Percentiles rank a stretch among this genome's conserved stretches.
phyloP scores from a whole-genome alignment of 768 basidiomycete species.

The Paxillus rubicundulus region DNA sequence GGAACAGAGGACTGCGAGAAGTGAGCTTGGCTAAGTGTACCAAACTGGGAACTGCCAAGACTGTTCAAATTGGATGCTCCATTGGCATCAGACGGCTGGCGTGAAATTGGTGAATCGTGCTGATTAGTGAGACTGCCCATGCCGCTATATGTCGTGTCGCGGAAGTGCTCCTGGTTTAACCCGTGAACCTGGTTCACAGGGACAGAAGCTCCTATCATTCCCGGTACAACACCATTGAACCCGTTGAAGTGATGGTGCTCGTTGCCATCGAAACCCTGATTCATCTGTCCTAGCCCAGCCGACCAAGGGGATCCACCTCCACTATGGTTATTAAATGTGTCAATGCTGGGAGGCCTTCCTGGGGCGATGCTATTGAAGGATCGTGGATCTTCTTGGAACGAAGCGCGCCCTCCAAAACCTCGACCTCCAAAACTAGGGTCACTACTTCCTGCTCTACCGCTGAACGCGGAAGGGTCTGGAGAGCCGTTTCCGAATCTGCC shows the following conservation, averaged over 20 bases:
- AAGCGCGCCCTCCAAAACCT: slow-evolving; percentile 33
- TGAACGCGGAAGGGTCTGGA: slow-evolving; percentile 63
- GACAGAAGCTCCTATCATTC: slow-evolving; percentile 15
- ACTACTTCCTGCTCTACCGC: slow-evolving; percentile 40
- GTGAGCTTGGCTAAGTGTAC: slow-evolving; percentile 6
- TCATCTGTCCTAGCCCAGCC: slow-evolving; percentile 22
- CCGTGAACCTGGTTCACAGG: slow-evolving; percentile 20
- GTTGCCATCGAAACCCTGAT: slow-evolving; percentile 18
- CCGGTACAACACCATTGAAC: slow-evolving; percentile 20
- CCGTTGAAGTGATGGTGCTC: slow-evolving; percentile 26
- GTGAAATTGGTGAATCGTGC: slow-evolving; percentile 22
- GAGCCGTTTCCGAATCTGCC: slow-evolving; percentile 64
- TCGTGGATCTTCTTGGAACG: slow-evolving; percentile 45
- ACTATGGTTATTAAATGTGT: slow-evolving; percentile 39
- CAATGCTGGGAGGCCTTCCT: slow-evolving; percentile 34
- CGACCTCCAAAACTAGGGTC: slow-evolving; percentile 39
- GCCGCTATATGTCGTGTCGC: slow-evolving; percentile 21
- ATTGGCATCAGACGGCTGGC: slow-evolving; percentile 23
- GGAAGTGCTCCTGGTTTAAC: slow-evolving; percentile 27
- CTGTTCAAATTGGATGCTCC: slow-evolving; percentile 19
- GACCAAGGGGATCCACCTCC: slow-evolving; percentile 38
- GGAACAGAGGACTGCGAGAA: slow-evolving; percentile 22
- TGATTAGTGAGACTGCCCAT: slow-evolving; percentile 21
- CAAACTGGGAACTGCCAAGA: slow-evolving; percentile 20
- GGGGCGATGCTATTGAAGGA: slow-evolving; percentile 32